Conservation (phyloP, 2,329 filamentous ascomycete genomes). For the Aspergillus sp. region DNA sequence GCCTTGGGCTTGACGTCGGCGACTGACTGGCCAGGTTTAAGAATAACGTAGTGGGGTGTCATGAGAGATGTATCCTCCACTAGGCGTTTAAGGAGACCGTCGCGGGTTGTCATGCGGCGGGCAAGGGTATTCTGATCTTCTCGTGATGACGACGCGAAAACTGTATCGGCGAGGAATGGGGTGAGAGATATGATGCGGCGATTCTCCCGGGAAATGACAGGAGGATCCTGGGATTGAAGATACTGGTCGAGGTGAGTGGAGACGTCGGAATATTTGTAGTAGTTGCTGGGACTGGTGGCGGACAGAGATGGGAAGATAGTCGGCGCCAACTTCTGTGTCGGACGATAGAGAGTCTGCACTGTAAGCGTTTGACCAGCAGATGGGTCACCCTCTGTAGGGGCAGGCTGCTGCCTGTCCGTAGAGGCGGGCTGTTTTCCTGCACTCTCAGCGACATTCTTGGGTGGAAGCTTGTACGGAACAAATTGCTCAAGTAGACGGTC, state of each 20-base stretch:
- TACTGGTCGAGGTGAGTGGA: slow-evolving; percentile 51
- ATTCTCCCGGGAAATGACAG: slow-evolving; percentile 50
- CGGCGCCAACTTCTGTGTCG: slow-evolving; percentile 50
- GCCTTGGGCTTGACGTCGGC: slow-evolving; percentile 51
- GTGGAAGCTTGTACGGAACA: slow-evolving; percentile 54
- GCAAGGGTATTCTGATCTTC: slow-evolving; percentile 51
- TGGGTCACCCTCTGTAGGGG: slow-evolving; percentile 29
- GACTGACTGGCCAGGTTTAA: slow-evolving; percentile 34
- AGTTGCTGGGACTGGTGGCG: slow-evolving; percentile 43
- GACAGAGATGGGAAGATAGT: slow-evolving; percentile 43
- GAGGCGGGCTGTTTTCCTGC: slow-evolving; percentile 26
- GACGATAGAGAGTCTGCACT: slow-evolving; percentile 48
- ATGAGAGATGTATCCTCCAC: slow-evolving; percentile 42
- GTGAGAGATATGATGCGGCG: slow-evolving; percentile 55
- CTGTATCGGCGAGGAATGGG: slow-evolving; percentile 54
- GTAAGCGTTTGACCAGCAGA: slow-evolving; percentile 36
- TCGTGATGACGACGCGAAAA: slow-evolving; percentile 47
- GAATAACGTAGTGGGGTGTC: slow-evolving; percentile 50
- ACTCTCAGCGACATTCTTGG: slow-evolving; percentile 44
- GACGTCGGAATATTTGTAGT: slow-evolving; percentile 54
- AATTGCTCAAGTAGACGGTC: slow-evolving; percentile 49
- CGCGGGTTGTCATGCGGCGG: slow-evolving; percentile 51
- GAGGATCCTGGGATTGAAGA: slow-evolving; percentile 46
- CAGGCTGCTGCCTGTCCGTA: slow-evolving; percentile 20
- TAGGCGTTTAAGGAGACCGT: slow-evolving; percentile 53